Base-by-base conservation (phyloP, 805 yeast genomes). In the Blastobotrys mokoenaii region DNA sequence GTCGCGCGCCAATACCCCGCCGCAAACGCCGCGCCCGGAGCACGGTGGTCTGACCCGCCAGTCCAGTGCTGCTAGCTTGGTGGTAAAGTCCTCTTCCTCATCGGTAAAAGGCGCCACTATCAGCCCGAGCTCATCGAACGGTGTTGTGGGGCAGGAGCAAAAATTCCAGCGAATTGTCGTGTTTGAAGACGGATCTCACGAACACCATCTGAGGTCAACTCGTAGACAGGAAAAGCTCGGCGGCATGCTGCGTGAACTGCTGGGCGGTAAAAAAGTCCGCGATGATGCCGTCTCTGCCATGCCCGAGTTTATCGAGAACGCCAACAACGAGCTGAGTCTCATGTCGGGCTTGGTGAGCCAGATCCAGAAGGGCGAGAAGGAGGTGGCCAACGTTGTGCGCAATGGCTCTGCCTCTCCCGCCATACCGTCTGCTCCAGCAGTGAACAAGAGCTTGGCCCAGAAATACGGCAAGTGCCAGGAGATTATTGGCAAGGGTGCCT, bases 381-480 rank as follows among this genome's bases (percentile, higher is more conserved):
- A 64, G 38, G 55, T 65, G 18, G 58, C 52, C 31, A 54, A 53
- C 31, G 51, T 60, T 20, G 64, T 64, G 12, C 41, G 49, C 15
- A 50, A 53, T 37, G 63, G 60, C 30, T 40, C 25, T 34, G 47
- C 40, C 9, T 20, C 50, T 14, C 48, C 43, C 29, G 27, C 22
- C n/a, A 22, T 22, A 8, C 17, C 41, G 3, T 6, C 41, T 5
- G 14, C 12, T 30, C 37, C 43, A 3, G 36, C 29, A 40, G 18
- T n/a, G 7, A 44, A 29, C 2, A 60, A 77, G 36, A 74, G 87
- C n/a, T 85, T 90, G 65, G 83, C 79, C n/a, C 89, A 87, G 53
- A 83, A 87, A 59, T 89, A 90, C 62, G 97, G 97, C 38, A 74
- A 82, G 47, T 86, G 96, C 60, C 94, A 84, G 64, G 96, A 87